Evolutionary conservation across 305 asterid species (phyloP), one percentile per base, ranked within the genome.

Genomic region (Fraxinus greggii): DNA sequence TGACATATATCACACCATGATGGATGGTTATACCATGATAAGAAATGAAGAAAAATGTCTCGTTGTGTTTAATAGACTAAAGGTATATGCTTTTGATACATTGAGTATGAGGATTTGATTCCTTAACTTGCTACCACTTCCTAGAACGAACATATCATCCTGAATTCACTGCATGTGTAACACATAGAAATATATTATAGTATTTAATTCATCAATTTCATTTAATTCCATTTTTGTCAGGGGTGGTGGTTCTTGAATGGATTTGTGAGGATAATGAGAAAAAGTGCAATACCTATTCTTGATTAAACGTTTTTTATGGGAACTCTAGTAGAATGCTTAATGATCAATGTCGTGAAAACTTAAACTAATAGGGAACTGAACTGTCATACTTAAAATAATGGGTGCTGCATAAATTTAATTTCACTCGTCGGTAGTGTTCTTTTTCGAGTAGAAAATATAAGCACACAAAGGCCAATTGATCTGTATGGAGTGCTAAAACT

Each of bases 1-100:
- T 80, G 96, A 91, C 88, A 93, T 96, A 81, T 94, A 94, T 84
- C 99, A 96, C 87, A 94, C 94, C 56, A 94, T 96, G 99, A 93
- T 96, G 97, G 99, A 94, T 87, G 99, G 99, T 38, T 96, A 96
- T 91, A 92, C 97, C 79, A 92, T 89, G 92, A 86, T 80, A 56
- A 89, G 85, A 76, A 86, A 94, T 79, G 97, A 92, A 81, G 93
- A 90, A 36, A 96, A 92, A 87, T 96, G 98, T 83, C 86, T 96
- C 67, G 79, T 91, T 86, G 96, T 96, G 76, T 96, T 91, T 82
- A 92, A 89, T 82, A 93, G 98, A 87, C 91, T 96, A 36, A 89
- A 90, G 97, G 99, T 90, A 88, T 82, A 84, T 83, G 40, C 84
- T 32, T 76, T 10, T 81, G 59, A 6, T 83, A 36, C 77, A 82